phyloP scores from a whole-genome alignment of 192 early-diverging fungal species.

The Phlyctochytrium arcticum region DNA sequence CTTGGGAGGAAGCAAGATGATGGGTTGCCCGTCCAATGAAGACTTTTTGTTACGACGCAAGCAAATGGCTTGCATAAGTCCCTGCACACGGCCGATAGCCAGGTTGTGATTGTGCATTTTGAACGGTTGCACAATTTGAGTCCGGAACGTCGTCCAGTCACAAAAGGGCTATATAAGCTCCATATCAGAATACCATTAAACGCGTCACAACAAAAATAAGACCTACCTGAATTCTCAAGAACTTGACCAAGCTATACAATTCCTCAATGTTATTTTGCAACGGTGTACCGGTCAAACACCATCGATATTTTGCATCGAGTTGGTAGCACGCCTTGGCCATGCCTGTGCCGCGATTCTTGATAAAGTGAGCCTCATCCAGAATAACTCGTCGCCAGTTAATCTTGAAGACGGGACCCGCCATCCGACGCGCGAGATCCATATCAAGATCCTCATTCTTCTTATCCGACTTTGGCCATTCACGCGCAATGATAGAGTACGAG shows the following conservation, averaged over 20 bases:
- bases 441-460: neutral
- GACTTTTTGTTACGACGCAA: slow-evolving; percentile 64
- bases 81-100: slow-evolving; percentile 53
- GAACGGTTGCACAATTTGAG: slow-evolving; percentile 43
- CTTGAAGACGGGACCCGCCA: slow-evolving; percentile 25
- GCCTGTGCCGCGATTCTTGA: slow-evolving; percentile 41
- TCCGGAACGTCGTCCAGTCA: slow-evolving; percentile 33
- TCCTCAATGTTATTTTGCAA: slow-evolving; percentile 42
- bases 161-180: slow-evolving; percentile 23
- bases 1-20: slow-evolving; percentile 56
- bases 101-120: slow-evolving; percentile 17
- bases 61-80: slow-evolving; percentile 42
- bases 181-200: neutral
- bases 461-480: slow-evolving; percentile 28
- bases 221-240: slow-evolving; percentile 26
- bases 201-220: neutral
- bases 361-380: slow-evolving; percentile 43
- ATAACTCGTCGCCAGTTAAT: slow-evolving; percentile 25
- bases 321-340: slow-evolving; percentile 19
- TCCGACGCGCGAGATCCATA: neutral
- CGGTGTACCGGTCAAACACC: slow-evolving; percentile 45
- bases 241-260: slow-evolving; percentile 34
- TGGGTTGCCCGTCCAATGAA: slow-evolving; percentile 53
- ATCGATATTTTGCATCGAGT: slow-evolving; percentile 29
- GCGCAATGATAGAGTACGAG: slow-evolving; percentile 21